Evolutionary conservation across 768 basidiomycete species (phyloP), one percentile per base, ranked within the genome.

Genomic region (Arthromyces matolae): DNA sequence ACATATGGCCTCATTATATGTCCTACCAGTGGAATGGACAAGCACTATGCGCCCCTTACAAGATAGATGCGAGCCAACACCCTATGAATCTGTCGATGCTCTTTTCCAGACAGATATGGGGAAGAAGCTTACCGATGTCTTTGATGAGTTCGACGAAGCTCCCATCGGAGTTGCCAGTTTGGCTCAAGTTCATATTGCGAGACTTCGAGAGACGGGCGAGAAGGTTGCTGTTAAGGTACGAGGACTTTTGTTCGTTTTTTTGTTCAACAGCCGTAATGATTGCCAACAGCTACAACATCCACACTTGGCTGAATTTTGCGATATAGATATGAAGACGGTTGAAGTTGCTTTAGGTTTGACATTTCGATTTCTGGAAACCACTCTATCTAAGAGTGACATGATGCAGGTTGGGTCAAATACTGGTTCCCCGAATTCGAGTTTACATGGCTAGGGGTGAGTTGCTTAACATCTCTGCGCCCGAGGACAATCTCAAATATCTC

Each of bases 371-470:
- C 24, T 12, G 31, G 35, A 31, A 48, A 24, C 12, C 32, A 10
- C 22, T n/a, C n/a, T 3, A 45, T 13, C 42, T 41, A 27, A 47
- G 28, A 23, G 44, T 60, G 20, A 55, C 14, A 2, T 35, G 31
- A 31, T 37, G 10, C 42, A 84, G 84, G 84, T 14, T 86, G 90
- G 80, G 84, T 99, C 54, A 94, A 94, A 60, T 80, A 79, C 50
- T 83, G 91, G 77, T 98, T 98, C 65, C 96, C 96, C 1, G 84
- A 93, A 45, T 99, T 98, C 57, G 94, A 97, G 63, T 89, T 95
- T 60, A 84, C 84, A 0, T 96, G 93, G 94, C 76, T 95, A 9
- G 86, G 81, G 4, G 89, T 59, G 73, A n/a, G n/a, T n/a, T n/a
- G n/a, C 73, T 71, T 53, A 19, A 18, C 16, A n/a, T 24, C 12